Evolutionary conservation across 2,329 filamentous ascomycete species (phyloP).

Genomic region (Aspergillus viridinutans): DNA sequence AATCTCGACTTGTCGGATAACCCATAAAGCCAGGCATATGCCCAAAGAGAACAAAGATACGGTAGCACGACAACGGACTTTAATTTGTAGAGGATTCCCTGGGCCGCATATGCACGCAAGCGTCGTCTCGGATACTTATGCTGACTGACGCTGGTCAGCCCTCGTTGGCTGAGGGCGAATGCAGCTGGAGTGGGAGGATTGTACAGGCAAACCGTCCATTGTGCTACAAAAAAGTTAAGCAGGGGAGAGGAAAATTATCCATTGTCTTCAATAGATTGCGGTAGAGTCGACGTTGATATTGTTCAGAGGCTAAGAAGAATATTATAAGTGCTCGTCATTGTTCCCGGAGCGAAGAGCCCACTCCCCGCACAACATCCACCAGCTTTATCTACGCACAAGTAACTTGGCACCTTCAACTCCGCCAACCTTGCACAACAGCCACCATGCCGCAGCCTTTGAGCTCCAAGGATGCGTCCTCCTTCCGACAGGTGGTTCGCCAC

Average conservation of each 20-base stretch:
- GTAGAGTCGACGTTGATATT: not conserved
- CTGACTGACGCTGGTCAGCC: conserved; percentile 2
- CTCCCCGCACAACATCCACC: conserved; percentile 34
- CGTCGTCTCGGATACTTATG: conserved; percentile 13
- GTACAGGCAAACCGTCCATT: not conserved
- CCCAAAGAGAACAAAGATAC: not conserved
- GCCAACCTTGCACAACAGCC: conserved; percentile 27
- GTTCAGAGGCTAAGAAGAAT: not conserved
- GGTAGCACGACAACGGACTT: not conserved
- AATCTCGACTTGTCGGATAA: not conserved
- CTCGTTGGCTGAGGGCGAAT: not conserved
- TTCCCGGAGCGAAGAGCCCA: conserved; percentile 10
- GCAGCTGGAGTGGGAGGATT: not conserved
- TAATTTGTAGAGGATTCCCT: not conserved
- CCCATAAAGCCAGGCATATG: not conserved
- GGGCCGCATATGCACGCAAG: conserved; percentile 4
- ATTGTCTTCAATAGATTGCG: not conserved
- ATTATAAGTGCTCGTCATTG: not conserved
- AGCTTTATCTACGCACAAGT: conserved; percentile 31
- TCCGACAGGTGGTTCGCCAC: conserved; percentile 87
- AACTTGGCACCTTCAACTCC: conserved; percentile 18
- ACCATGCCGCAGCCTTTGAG: conserved; percentile 46
- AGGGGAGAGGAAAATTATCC: not conserved
- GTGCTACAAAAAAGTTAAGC: not conserved
- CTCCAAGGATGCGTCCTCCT: conserved; percentile 89